phyloP scores from a whole-genome alignment of 2,329 filamentous ascomycete genomes.

The Ophiocordyceps camponoti-saundersi region DNA sequence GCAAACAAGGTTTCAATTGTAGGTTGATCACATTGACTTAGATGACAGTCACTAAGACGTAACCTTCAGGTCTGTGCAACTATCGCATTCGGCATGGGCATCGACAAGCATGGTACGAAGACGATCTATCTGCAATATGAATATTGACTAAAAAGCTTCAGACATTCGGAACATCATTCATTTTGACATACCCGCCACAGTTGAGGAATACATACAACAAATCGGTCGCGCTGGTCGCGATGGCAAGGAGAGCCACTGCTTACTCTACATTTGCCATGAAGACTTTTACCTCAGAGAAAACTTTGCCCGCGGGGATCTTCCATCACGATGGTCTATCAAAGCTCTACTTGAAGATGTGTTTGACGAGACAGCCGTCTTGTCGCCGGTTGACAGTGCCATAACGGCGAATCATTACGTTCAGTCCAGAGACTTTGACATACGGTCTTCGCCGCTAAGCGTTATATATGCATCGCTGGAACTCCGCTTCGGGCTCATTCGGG shows the following conservation, averaged over 20 bases:
- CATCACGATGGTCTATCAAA: constrained; percentile 30
- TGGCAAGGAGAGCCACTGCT: constrained; percentile 33
- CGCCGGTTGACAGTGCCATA: not conserved
- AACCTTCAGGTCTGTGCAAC: constrained; percentile 19
- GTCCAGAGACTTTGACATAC: constrained; percentile 34
- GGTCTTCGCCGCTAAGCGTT: constrained; percentile 27
- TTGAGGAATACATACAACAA: constrained; percentile 41
- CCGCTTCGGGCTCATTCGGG: constrained; percentile 36
- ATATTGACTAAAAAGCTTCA: constrained; percentile 2
- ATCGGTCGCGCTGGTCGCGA: constrained; percentile 38
- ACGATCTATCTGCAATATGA: not conserved
- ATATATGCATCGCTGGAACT: constrained; percentile 46
- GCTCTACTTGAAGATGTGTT: constrained; percentile 35
- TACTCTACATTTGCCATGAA: constrained; percentile 38
- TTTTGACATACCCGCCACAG: constrained; percentile 29
- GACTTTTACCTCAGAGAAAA: constrained; percentile 42
- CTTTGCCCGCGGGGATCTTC: constrained; percentile 42
- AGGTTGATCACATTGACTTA: not conserved
- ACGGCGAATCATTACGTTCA: constrained; percentile 28
- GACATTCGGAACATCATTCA: constrained; percentile 38
- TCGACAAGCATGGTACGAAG: constrained; percentile 27
- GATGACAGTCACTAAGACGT: not conserved
- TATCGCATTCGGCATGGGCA: constrained; percentile 44
- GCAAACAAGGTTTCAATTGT: constrained; percentile 19
- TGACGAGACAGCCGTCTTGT: constrained; percentile 8